phyloP scores from a whole-genome alignment of 352 stramenopile genomes.

The Peronospora belbahrii region DNA sequence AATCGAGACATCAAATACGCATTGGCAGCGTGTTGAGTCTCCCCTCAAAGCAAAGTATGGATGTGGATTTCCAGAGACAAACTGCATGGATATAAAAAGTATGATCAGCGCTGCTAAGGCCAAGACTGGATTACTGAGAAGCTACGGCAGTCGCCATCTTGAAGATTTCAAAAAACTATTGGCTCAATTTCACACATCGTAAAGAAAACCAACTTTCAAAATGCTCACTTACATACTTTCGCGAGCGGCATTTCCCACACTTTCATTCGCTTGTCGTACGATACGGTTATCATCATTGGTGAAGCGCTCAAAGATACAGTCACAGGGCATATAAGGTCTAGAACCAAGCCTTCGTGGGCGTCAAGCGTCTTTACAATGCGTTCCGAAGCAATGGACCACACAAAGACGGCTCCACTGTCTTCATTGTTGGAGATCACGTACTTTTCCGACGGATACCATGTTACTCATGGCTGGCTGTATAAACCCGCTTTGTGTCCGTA shows the following conservation, averaged over 20 bases:
- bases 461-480: slow-evolving; percentile 68
- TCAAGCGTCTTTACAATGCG: slow-evolving; percentile 57
- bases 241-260: slow-evolving; percentile 36
- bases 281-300: slow-evolving; percentile 50
- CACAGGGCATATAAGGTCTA: slow-evolving; percentile 31
- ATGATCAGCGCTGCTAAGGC: too few relatives aligned
- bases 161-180: too few relatives aligned
- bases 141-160: too few relatives aligned
- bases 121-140: too few relatives aligned
- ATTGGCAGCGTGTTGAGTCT: too few relatives aligned
- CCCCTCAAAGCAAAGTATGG: too few relatives aligned
- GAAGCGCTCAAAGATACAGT: slow-evolving; percentile 11
- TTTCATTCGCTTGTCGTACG: slow-evolving; percentile 76
- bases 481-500: slow-evolving; percentile 77
- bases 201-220: slow-evolving; percentile 9
- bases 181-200: too few relatives aligned
- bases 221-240: slow-evolving; percentile 8
- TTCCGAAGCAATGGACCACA: slow-evolving; percentile 78
- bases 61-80: too few relatives aligned
- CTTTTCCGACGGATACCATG: slow-evolving; percentile 78
- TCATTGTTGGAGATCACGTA: slow-evolving; percentile 82
- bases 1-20: too few relatives aligned
- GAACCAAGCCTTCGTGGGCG: slow-evolving; percentile 63
- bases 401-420: slow-evolving; percentile 45
- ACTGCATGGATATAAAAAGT: too few relatives aligned